A percentile compares a stretch with the other conserved stretches of the same genome.
Conservation (phyloP, 495 filamentous ascomycete species). For the Xylaria flabelliformis region DNA sequence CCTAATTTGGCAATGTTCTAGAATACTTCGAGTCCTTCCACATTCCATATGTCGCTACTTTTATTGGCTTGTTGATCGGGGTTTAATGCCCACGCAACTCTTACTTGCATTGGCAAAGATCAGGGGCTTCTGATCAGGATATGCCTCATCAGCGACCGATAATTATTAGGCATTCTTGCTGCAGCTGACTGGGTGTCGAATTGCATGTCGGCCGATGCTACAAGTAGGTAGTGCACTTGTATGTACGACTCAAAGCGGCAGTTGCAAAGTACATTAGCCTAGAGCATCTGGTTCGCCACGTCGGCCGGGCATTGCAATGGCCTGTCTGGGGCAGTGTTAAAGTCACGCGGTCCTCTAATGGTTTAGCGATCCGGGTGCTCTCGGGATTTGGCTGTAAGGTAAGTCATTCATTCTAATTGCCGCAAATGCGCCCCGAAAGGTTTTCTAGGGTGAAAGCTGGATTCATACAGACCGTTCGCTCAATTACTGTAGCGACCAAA, state of each 20-base stretch:
- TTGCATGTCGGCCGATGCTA: not conserved
- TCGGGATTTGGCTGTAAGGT: not conserved
- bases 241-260: constrained; percentile 9
- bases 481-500: not conserved
- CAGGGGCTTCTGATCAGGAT: no score
- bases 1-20: constrained; percentile 12
- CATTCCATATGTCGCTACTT: not conserved
- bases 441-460: not conserved
- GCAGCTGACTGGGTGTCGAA: not conserved
- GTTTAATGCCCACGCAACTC: not conserved
- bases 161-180: not conserved
- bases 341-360: constrained; percentile 11
- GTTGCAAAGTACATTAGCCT: not conserved
- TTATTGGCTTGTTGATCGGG: no score
- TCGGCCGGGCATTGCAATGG: constrained; percentile 7
- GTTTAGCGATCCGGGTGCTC: not conserved
- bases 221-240: not conserved
- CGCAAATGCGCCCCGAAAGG: not conserved
- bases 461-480: not conserved
- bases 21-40: not conserved
- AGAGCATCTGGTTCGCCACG: not conserved
- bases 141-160: not conserved
- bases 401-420: not conserved
- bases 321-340: constrained; percentile 14
- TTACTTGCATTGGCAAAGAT: not conserved